These are phyloP conservation scores for Botrytis aclada DNA, from an alignment of 2,329 filamentous ascomycete species.

Conservation along the genomic window DNA sequence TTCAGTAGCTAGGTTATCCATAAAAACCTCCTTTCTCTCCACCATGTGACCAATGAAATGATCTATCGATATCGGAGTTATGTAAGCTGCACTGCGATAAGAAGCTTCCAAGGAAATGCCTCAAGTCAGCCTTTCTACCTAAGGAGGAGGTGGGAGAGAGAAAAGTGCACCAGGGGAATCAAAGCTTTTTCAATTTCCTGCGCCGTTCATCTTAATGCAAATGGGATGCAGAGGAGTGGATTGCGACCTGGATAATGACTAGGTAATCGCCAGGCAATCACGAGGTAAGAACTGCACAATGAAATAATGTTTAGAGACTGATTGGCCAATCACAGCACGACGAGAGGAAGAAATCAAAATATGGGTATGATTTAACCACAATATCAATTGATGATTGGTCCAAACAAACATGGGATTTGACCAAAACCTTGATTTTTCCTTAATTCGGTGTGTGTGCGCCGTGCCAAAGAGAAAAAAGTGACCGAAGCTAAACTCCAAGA, in stretches of 20 bases:
- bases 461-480: neutral
- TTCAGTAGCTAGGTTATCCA: neutral
- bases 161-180: neutral
- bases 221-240: neutral
- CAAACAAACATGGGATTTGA: neutral
- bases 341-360: neutral
- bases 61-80: neutral
- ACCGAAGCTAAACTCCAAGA: neutral
- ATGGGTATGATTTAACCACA: neutral
- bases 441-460: neutral
- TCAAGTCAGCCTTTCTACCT: neutral
- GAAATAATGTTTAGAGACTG: neutral
- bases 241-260: neutral
- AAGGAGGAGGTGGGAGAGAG: no score
- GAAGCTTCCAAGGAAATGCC: neutral
- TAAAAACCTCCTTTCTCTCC: neutral
- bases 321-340: neutral
- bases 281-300: neutral
- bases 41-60: neutral
- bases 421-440: neutral
- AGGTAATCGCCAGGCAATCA: neutral
- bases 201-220: slow-evolving; percentile 9
- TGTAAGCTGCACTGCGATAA: neutral
- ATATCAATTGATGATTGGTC: neutral
- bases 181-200: slow-evolving; percentile 3